These are phyloP conservation scores for Ceratocystis harringtonii DNA, from an alignment of 2,329 filamentous ascomycete species.

Conservation along the genomic window DNA sequence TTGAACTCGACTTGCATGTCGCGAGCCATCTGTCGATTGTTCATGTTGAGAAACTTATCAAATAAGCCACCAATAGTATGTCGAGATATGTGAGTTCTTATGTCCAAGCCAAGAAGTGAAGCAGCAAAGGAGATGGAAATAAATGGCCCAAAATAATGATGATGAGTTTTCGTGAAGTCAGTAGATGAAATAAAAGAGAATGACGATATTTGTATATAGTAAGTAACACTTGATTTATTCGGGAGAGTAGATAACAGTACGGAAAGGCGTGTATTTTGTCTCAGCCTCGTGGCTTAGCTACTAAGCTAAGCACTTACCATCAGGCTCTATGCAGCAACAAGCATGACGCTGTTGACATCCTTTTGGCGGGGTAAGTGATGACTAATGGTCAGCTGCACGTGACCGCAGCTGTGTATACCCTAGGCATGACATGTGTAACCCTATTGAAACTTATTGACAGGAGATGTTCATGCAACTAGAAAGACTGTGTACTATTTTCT, in stretches of 20 bases:
- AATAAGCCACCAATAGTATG: too few relatives aligned
- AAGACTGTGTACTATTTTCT: not conserved
- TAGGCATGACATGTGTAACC: not conserved
- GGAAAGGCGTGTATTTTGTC: not conserved
- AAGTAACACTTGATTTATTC: too few relatives aligned
- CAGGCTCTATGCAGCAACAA: too few relatives aligned
- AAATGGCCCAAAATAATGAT: too few relatives aligned
- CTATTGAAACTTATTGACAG: not conserved
- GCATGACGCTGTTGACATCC: too few relatives aligned
- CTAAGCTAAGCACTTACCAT: not conserved
- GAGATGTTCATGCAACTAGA: too few relatives aligned
- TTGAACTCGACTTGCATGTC: constrained; percentile 51
- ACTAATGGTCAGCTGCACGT: not conserved
- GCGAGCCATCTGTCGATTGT: constrained; percentile 42
- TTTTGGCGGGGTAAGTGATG: not conserved
- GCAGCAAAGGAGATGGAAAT: too few relatives aligned
- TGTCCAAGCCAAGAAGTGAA: too few relatives aligned
- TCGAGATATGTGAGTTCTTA: too few relatives aligned
- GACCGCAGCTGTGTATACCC: too few relatives aligned
- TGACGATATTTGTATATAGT: not conserved
- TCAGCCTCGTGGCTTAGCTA: constrained; percentile 1
- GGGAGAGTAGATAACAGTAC: not conserved
- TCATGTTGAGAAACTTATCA: constrained; percentile 29
- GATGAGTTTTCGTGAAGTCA: too few relatives aligned
- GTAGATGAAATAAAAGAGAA: not conserved